phyloP scores from a whole-genome alignment of 257 asterid species.

The Lantana camara region DNA sequence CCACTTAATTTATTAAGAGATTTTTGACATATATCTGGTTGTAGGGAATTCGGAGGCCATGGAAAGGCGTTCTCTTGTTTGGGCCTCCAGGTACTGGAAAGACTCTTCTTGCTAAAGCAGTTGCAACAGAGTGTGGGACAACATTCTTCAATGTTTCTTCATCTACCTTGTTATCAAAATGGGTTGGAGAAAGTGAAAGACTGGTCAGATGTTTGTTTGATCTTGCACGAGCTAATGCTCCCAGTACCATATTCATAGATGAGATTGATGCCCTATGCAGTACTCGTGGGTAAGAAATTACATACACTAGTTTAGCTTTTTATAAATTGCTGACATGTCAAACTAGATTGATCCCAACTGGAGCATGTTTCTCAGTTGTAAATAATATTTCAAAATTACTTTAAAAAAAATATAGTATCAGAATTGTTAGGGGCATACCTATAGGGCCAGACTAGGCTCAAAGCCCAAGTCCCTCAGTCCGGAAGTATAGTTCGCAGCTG shows the following conservation, averaged over 20 bases:
- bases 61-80: constrained; percentile 99
- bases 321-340: not conserved
- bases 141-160: constrained; percentile 98
- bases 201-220: constrained; percentile 99
- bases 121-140: constrained; percentile 99
- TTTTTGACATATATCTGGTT: constrained; percentile 30
- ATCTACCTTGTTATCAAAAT: constrained; percentile 97
- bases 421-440: too few species aligned
- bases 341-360: too few species aligned
- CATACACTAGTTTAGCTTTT: not conserved
- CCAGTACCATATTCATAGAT: constrained; percentile 97
- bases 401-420: too few species aligned
- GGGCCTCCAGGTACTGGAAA: constrained; percentile 99
- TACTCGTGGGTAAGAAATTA: constrained; percentile 84
- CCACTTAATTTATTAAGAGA: constrained; percentile 1
- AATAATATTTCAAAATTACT: too few species aligned
- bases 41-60: constrained; percentile 98
- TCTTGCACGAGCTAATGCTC: constrained; percentile 98
- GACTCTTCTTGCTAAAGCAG: constrained; percentile 99
- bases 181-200: constrained; percentile 99
- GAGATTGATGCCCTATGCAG: constrained; percentile 99
- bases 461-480: too few species aligned
- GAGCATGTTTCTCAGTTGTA: too few species aligned
- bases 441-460: too few species aligned
- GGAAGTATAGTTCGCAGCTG: too few species aligned